Conservation (phyloP, 1,284 basidiomycete genomes). For the Ceratobasidium sp. region DNA sequence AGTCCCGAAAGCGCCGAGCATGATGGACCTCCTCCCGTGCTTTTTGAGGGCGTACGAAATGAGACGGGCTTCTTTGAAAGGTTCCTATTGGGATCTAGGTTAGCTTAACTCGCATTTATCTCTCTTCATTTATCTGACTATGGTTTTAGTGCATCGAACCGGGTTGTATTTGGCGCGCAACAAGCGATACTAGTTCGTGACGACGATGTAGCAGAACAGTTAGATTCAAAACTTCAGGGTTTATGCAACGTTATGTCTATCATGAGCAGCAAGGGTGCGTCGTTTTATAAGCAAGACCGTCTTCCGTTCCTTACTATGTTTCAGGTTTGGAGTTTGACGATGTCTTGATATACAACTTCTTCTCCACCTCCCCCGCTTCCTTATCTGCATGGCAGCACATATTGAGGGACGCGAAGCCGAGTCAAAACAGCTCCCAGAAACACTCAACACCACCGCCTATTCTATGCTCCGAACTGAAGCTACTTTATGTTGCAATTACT, state of each 20-base stretch:
- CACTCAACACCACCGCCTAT: slow-evolving; percentile 10
- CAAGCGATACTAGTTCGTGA: slow-evolving; percentile 27
- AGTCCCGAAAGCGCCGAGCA: slow-evolving; percentile 25
- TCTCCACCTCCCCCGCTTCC: background rate
- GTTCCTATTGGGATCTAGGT: slow-evolving; percentile 20
- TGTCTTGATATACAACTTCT: slow-evolving; percentile 18
- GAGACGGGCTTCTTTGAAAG: slow-evolving; percentile 26
- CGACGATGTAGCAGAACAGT: slow-evolving; percentile 9
- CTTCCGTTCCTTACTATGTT: background rate
- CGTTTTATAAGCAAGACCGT: no score
- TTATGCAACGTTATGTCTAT: slow-evolving; percentile 31
- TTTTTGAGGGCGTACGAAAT: slow-evolving; percentile 9
- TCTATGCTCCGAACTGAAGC: slow-evolving; percentile 45
- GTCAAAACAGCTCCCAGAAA: no score
- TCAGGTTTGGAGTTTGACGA: slow-evolving; percentile 22
- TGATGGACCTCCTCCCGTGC: background rate
- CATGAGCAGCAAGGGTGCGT: slow-evolving; percentile 28
- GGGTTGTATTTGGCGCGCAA: slow-evolving; percentile 14
- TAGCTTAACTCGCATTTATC: no score
- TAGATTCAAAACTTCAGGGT: slow-evolving; percentile 23
- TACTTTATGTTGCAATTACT: slow-evolving; percentile 48
- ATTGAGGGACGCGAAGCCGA: background rate
- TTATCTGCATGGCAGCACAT: background rate
- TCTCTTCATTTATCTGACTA: background rate
- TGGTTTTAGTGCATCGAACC: slow-evolving; percentile 21